A percentile compares a stretch with the other conserved stretches of the same genome.
phyloP scores from a whole-genome alignment of 2,329 filamentous ascomycete species.

The Colletotrichum musicola region DNA sequence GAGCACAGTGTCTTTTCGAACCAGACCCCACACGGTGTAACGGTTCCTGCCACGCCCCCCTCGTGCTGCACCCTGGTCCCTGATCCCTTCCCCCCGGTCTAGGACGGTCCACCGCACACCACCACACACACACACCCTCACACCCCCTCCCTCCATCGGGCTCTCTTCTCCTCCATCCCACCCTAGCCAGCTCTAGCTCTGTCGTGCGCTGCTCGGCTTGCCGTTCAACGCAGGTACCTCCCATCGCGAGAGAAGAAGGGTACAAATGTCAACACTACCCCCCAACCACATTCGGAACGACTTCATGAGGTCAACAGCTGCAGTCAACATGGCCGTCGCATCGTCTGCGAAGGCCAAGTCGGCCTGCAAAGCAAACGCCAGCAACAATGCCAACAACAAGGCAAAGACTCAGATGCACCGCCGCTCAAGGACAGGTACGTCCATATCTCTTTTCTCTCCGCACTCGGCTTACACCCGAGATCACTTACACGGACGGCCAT shows the following conservation, averaged over 20 bases:
- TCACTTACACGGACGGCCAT: constrained; percentile 24
- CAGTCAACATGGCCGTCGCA: constrained; percentile 73
- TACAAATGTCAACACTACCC: constrained; percentile 77
- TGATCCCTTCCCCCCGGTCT: constrained; percentile 27
- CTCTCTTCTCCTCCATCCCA: constrained; percentile 39
- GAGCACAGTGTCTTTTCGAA: constrained; percentile 24
- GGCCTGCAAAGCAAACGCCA: constrained; percentile 62
- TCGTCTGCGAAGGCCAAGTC: constrained; percentile 70
- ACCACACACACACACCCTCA: constrained; percentile 31
- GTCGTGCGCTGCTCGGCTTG: constrained; percentile 44
- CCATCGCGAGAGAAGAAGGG: constrained; percentile 48
- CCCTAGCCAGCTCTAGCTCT: constrained; percentile 39
- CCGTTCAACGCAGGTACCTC: constrained; percentile 58
- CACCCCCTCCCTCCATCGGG: constrained; percentile 40
- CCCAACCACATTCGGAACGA: constrained; percentile 64
- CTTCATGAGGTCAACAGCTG: constrained; percentile 57
- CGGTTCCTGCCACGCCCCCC: constrained; percentile 34
- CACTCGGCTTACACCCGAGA: constrained; percentile 47
- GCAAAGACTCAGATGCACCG: constrained; percentile 89
- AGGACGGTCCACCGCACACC: constrained; percentile 26
- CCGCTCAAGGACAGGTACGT: constrained; percentile 89
- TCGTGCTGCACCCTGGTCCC: constrained; percentile 25
- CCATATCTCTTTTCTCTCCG: constrained; percentile 37
- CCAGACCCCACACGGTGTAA: constrained; percentile 7
- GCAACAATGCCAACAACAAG: constrained; percentile 68